A percentile compares a stretch with the other conserved stretches of the same genome.
phyloP scores from a whole-genome alignment of 345 rosid species.

The Raphanus sativus region DNA sequence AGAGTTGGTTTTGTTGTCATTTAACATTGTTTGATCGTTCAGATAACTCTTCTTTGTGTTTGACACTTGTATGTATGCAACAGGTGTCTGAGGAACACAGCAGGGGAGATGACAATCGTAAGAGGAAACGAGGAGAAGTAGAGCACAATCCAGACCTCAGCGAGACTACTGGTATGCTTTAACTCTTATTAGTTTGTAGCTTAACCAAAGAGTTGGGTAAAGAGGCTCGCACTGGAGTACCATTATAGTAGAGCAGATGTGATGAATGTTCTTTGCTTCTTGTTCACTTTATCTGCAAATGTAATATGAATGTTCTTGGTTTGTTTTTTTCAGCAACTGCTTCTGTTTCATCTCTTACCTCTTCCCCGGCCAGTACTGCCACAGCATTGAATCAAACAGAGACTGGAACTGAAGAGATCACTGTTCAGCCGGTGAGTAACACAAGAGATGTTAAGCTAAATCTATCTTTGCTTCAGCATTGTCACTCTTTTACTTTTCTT shows the following conservation, averaged over 20 bases:
- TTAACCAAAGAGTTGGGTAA: background rate
- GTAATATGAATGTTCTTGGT: too few species aligned
- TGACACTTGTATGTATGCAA: background rate
- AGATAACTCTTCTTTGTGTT: background rate
- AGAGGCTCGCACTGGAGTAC: too few species aligned
- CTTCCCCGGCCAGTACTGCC: background rate
- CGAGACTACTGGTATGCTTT: background rate
- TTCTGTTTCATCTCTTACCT: background rate
- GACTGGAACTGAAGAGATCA: background rate
- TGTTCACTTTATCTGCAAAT: background rate
- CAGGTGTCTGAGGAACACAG: constrained; percentile 1
- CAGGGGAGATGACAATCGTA: background rate
- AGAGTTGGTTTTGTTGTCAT: background rate
- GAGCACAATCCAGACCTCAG: background rate
- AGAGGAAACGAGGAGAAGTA: constrained; percentile 6
- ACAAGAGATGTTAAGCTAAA: too few species aligned
- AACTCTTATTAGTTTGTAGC: background rate
- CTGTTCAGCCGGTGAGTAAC: background rate
- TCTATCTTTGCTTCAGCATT: too few species aligned
- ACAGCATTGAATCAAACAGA: background rate
- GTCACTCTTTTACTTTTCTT: too few species aligned
- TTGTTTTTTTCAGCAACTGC: background rate
- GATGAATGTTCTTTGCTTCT: background rate
- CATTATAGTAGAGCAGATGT: background rate
- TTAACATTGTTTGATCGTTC: too few species aligned